phyloP scores from a whole-genome alignment of 2,329 filamentous ascomycete species.

The Microdochium nivale region DNA sequence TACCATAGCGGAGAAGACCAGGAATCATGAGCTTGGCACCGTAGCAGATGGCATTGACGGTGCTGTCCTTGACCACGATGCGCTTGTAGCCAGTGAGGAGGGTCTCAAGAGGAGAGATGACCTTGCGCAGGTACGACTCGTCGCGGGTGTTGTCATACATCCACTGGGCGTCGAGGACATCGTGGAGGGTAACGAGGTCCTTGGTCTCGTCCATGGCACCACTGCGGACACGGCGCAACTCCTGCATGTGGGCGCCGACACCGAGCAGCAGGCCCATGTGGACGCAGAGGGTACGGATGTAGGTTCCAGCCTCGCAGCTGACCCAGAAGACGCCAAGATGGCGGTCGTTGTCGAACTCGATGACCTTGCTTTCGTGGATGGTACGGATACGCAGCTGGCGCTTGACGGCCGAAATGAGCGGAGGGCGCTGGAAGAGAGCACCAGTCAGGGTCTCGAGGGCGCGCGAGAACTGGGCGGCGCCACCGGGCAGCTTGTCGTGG shows the following conservation, averaged over 20 bases:
- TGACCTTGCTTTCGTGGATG: conserved; percentile 92
- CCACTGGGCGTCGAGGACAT: conserved; percentile 94
- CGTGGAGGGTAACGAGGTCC: conserved; percentile 86
- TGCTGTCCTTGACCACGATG: conserved; percentile 93
- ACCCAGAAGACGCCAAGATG: conserved; percentile 99
- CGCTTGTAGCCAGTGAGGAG: conserved; percentile 91
- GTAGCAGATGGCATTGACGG: conserved; percentile 96
- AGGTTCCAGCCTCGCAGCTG: conserved; percentile 96
- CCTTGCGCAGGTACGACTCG: conserved; percentile 82
- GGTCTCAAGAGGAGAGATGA: conserved; percentile 88
- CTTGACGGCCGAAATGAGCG: conserved; percentile 97
- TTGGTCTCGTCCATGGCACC: conserved; percentile 92
- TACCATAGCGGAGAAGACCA: conserved; percentile 84
- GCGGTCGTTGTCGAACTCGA: conserved; percentile 97
- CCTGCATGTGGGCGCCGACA: conserved; percentile 96
- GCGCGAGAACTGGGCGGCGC: conserved; percentile 84
- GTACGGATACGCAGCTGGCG: conserved; percentile 96
- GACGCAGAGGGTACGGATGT: conserved; percentile 96
- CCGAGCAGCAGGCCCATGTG: conserved; percentile 70
- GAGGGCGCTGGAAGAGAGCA: conserved; percentile 93
- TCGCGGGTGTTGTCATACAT: conserved; percentile 91
- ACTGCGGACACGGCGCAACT: conserved; percentile 85
- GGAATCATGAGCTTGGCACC: conserved; percentile 99
- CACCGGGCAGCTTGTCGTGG: conserved; percentile 90
- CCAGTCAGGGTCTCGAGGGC: conserved; percentile 94